Conservation (phyloP, 1,284 basidiomycete genomes). For the Leccinum subrobustum region DNA sequence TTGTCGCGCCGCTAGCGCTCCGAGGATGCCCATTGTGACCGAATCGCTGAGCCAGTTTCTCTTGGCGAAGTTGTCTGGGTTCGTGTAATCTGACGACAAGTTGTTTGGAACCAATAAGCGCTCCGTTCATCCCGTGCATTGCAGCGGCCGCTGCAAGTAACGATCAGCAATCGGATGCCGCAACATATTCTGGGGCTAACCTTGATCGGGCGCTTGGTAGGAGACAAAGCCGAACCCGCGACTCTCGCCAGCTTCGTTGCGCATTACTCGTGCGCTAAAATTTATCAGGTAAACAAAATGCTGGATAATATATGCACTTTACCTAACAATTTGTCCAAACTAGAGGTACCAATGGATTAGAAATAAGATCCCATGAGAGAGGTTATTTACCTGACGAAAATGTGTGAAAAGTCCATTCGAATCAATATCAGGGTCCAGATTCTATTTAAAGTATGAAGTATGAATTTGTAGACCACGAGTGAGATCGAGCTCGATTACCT, state of each 20-base stretch:
- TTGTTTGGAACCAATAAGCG: slow-evolving; percentile 67
- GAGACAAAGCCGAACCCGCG: slow-evolving; percentile 97
- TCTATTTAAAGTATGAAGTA: slow-evolving; percentile 45
- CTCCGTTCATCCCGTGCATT: slow-evolving; percentile 78
- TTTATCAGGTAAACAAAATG: slow-evolving; percentile 5
- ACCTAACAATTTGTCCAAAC: slow-evolving; percentile 88
- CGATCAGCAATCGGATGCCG: not conserved
- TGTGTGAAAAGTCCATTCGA: slow-evolving; percentile 79
- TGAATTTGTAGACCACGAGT: slow-evolving; percentile 7
- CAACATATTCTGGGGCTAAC: slow-evolving; percentile 38
- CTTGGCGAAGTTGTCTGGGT: slow-evolving; percentile 84
- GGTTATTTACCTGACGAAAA: slow-evolving; percentile 67
- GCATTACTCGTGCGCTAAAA: slow-evolving; percentile 87
- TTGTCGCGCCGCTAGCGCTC: slow-evolving; percentile 75
- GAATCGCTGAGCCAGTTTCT: slow-evolving; percentile 82
- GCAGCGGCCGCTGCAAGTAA: slow-evolving; percentile 57
- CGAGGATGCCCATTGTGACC: slow-evolving; percentile 73
- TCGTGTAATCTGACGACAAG: slow-evolving; percentile 87
- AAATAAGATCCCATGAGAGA: slow-evolving; percentile 9
- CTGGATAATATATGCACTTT: slow-evolving; percentile 21
- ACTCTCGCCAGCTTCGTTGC: slow-evolving; percentile 80
- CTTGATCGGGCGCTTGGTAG: slow-evolving; percentile 81
- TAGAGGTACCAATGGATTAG: slow-evolving; percentile 31
- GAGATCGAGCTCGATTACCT: slow-evolving; percentile 44
- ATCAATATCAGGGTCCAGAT: slow-evolving; percentile 81